Evolutionary conservation across 257 asterid species (phyloP).

Genomic region (Forsythia viridissima): DNA sequence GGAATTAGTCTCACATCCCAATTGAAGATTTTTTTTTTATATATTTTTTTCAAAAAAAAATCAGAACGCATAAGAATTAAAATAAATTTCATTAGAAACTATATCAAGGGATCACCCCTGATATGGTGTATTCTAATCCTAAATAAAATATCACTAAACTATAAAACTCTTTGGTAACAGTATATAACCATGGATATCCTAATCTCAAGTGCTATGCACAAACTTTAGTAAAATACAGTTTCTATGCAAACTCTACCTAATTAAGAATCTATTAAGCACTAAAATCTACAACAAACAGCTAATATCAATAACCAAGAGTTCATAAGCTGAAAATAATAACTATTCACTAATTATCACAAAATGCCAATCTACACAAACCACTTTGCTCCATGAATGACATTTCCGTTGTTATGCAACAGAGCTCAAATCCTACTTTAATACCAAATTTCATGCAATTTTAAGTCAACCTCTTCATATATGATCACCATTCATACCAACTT

Average conservation of each 20-base stretch:
- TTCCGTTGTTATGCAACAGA: too few species aligned
- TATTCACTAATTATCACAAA: constrained; percentile 11
- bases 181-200: neutral
- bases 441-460: too few species aligned
- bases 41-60: too few species aligned
- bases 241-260: neutral
- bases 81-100: neutral
- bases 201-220: neutral
- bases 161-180: neutral
- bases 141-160: neutral
- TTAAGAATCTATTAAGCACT: neutral
- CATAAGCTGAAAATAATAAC: neutral
- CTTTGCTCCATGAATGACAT: too few species aligned
- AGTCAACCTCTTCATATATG: too few species aligned
- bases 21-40: neutral
- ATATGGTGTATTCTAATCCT: neutral
- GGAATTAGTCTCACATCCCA: neutral
- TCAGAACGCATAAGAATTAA: neutral
- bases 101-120: neutral
- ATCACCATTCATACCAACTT: too few species aligned
- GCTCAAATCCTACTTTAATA: too few species aligned
- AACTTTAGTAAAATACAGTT: neutral
- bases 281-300: constrained; percentile 1
- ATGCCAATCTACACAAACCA: constrained; percentile 4
- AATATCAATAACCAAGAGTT: neutral